Base-by-base conservation (phyloP, 345 rosid species). In the Pistacia integerrima region DNA sequence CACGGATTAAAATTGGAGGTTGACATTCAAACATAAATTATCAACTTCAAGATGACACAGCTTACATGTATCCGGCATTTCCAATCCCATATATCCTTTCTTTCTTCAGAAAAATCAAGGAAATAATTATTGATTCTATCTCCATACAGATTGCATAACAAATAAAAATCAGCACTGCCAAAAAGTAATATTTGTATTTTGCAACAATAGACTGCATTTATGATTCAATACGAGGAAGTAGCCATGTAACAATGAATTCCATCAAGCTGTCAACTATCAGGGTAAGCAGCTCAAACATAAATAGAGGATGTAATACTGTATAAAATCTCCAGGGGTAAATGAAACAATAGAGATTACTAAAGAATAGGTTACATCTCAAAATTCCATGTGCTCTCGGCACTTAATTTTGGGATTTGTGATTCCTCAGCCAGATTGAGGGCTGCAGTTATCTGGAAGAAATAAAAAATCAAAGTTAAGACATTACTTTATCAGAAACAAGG, bases 381-480 rank as follows among this genome's bases (percentile, higher is more conserved):
- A 83, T 88, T 85, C 98, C 97, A 93, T 11, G 89, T 88, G 6
- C 82, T 90, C 85, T 93, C 98, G 9, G 94, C 98, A 11, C 74
- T 90, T 73, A 90, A 33, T 70, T 89, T 93, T 7, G 98, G 97
- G 69, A 84, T 76, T 81, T 88, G 90, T 46, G 73, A 64, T 78
- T 89, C 92, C 61, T 93, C 97, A 3, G 84, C 91, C 67, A 93
- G 83, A 56, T 90, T 87, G 84, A 93, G 72, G 36, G 94, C 84
- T 54, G 97, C 93, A 16, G 80, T 78, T 30, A 93, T 69, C 98
- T 93, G 85, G 25, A 52, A 56, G 58, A 68, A 60, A 75, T 3
- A 74, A 38, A 13, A 51, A 8, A 67, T 57, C 69, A 55, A 48
- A 49, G 38, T 68, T 4, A 57, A 25, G 70, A 41, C n/a, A 36